These are phyloP conservation scores for Neoboletus magnificus DNA, from an alignment of 768 basidiomycete genomes.

Conservation along the genomic window DNA sequence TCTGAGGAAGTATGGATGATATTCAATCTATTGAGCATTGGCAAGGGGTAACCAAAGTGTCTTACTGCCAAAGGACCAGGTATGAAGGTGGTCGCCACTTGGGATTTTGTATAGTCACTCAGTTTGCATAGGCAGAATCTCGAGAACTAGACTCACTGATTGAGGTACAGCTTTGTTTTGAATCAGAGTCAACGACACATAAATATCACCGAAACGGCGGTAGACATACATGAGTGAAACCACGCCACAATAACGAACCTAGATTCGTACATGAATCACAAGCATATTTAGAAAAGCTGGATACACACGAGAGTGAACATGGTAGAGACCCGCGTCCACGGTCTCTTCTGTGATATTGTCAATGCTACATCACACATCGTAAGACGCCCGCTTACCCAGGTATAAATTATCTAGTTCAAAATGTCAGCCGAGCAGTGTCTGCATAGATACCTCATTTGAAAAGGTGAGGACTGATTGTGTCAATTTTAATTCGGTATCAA, in stretches of 20 bases:
- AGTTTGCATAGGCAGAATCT: background rate
- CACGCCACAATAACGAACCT: constrained; percentile 11
- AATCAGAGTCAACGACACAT: background rate
- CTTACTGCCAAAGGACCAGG: constrained; percentile 5
- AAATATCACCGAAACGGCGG: background rate
- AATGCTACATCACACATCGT: background rate
- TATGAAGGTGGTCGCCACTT: background rate
- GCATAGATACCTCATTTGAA: constrained; percentile 1
- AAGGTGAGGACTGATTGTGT: constrained; percentile 5
- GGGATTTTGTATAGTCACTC: background rate
- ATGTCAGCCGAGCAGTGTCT: background rate
- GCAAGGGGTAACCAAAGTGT: background rate
- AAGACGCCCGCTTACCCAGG: constrained; percentile 5
- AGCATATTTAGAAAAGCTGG: background rate
- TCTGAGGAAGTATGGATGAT: background rate
- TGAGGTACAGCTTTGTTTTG: background rate
- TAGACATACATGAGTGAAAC: background rate
- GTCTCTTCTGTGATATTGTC: background rate
- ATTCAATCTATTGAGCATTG: too few species aligned
- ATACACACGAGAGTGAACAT: constrained; percentile 1
- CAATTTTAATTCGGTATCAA: background rate
- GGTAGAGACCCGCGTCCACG: constrained; percentile 7
- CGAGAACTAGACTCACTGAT: background rate
- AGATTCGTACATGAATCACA: background rate
- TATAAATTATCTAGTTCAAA: background rate